Evolutionary conservation across 768 basidiomycete species (phyloP).

Genomic region (Boletus rubropictus): DNA sequence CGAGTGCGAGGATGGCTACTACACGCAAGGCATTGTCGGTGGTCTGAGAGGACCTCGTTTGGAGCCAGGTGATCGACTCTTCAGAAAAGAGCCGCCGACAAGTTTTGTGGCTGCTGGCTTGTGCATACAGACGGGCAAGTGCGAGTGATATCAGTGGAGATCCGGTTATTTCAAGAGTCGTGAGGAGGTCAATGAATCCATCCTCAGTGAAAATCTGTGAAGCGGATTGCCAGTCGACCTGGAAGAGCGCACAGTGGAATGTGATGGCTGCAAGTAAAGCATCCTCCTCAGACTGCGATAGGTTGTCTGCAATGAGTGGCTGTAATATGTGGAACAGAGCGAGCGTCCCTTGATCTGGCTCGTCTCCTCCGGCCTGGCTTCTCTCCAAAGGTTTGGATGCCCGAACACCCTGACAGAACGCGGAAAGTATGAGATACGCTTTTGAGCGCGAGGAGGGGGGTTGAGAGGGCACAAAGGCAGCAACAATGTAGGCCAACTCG

Average conservation of each 20-base stretch:
- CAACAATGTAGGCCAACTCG: conserved; percentile 48
- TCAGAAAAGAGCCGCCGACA: conserved; percentile 59
- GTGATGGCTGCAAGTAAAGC: conserved; percentile 48
- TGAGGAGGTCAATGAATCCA: conserved; percentile 55
- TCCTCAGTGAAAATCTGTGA: conserved; percentile 59
- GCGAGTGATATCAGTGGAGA: conserved; percentile 46
- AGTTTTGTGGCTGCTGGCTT: conserved; percentile 68
- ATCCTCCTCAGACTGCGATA: conserved; percentile 55
- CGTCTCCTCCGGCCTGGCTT: conserved; percentile 32
- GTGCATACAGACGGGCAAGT: conserved; percentile 68
- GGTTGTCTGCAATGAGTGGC: conserved; percentile 41
- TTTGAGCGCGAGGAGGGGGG: conserved; percentile 49
- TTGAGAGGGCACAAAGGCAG: conserved; percentile 48
- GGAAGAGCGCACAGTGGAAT: conserved; percentile 75
- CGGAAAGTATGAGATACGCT: conserved; percentile 63
- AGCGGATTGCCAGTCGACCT: conserved; percentile 71
- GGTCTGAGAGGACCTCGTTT: conserved; percentile 46
- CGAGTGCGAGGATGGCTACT: conserved; percentile 65
- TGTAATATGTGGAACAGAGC: conserved; percentile 47
- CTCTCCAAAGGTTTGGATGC: conserved; percentile 31
- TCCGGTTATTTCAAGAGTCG: conserved; percentile 59
- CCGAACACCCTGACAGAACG: conserved; percentile 59
- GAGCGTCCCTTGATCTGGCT: conserved; percentile 44
- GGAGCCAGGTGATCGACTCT: conserved; percentile 63
- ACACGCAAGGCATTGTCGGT: conserved; percentile 46